phyloP scores from a whole-genome alignment of 345 rosid genomes.

The rapeseed (Brassica napus) region Da-Ae NC_063436.1:11803001-11803500 shows the following conservation, averaged over 20 bases:
- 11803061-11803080: neutral
- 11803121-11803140: constrained; percentile 28
- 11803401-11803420: constrained; percentile 35
- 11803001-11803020: no score
- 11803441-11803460: constrained; percentile 80
- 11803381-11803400: constrained; percentile 48
- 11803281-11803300: constrained; percentile 30
- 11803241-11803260: neutral
- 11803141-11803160: neutral
- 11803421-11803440: constrained; percentile 40
- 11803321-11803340: constrained; percentile 27
- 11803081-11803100: neutral
- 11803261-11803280: neutral
- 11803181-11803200: constrained; percentile 9
- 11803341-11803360: constrained; percentile 8
- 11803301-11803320: constrained; percentile 43
- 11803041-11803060: constrained; percentile 6
- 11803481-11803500: constrained; percentile 83
- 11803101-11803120: constrained; percentile 17
- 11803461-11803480: constrained; percentile 82
- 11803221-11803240: neutral
- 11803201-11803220: neutral
- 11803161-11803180: constrained; percentile 1
- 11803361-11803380: constrained; percentile 35
- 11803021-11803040: no score